Evolutionary conservation across 345 rosid species (phyloP), one percentile per base, ranked within the genome.

Genomic region (Luvunga scandens): DNA sequence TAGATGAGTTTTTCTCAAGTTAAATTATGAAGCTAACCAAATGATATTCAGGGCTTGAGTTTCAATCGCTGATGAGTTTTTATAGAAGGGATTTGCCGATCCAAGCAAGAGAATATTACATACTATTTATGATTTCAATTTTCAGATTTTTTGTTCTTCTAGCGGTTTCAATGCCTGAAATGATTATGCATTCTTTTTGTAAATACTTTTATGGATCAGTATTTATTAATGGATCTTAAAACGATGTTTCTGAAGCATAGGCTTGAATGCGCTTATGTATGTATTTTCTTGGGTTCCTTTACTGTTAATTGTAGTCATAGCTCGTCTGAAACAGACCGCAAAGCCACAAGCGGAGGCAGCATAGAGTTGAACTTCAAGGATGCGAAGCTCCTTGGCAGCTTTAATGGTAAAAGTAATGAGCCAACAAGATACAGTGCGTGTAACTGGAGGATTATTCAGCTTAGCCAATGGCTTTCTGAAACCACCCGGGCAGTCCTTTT

Each of bases 401-500:
- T 38, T 38, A 38, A 8, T 9, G 42, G 42, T 8, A 9, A 38
- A 38, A 38, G 10, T 38, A 1, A 7, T 36, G 39, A 36, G 9
- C 39, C 39, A 8, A 38, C 9, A 10, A 9, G 12, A 38, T 38
- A 38, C 42, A 38, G 9, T 8, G 42, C 42, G 9, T 38, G 42
- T 9, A 38, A 38, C 0, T 8, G 42, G 42, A 38, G 10, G 42
- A 9, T 38, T 38, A 38, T 38, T 8, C 42, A 38, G 42, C 42
- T 1, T 38, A 38, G 62, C 78, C 5, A 78, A 36, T 9, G 74
- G 62, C 63, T 82, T 69, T 19, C 21, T 63, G 25, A 69, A 82
- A 21, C 81, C 79, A 24, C 22, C 72, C 61, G 69, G 53, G 66
- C 66, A 68, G 27, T 36, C 63, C 59, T 74, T 82, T 5, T 66